Evolutionary conservation across 495 filamentous ascomycete species (phyloP).

Genomic region (Hypoxylon cercidicola): DNA sequence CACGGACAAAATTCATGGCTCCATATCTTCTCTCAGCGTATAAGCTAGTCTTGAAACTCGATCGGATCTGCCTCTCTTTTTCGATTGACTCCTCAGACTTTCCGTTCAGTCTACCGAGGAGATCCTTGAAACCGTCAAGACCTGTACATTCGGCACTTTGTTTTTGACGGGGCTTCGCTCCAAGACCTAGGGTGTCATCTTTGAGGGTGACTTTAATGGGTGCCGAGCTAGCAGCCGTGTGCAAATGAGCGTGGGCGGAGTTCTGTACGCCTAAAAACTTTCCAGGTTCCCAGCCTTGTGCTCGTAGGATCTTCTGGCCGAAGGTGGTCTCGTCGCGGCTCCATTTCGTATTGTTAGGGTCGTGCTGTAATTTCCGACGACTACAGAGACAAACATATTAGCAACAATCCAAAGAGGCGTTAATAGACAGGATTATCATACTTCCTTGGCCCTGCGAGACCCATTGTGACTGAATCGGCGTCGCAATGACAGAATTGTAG

Average conservation of each 20-base stretch:
- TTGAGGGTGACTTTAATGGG: slow-evolving; percentile 84
- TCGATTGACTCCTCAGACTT: slow-evolving; percentile 75
- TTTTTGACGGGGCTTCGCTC: slow-evolving; percentile 71
- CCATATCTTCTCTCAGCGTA: slow-evolving; percentile 78
- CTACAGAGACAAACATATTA: slow-evolving; percentile 58
- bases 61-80: slow-evolving; percentile 69
- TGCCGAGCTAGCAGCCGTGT: slow-evolving; percentile 78
- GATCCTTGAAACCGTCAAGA: slow-evolving; percentile 80
- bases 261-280: slow-evolving; percentile 78
- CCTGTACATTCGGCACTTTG: slow-evolving; percentile 79
- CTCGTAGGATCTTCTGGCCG: slow-evolving; percentile 84
- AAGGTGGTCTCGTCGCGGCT: slow-evolving; percentile 80
- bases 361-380: slow-evolving; percentile 81
- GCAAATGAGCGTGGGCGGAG: slow-evolving; percentile 74
- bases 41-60: slow-evolving; percentile 70
- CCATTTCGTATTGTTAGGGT: slow-evolving; percentile 96
- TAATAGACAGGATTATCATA: slow-evolving; percentile 50
- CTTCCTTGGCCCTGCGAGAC: slow-evolving; percentile 78
- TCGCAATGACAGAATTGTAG: slow-evolving; percentile 12
- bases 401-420: slow-evolving; percentile 6
- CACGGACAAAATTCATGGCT: slow-evolving; percentile 80
- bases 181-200: slow-evolving; percentile 89
- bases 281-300: slow-evolving; percentile 91
- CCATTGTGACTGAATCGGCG: slow-evolving; percentile 62
- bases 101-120: slow-evolving; percentile 90